Evolutionary conservation across 768 basidiomycete genomes (phyloP), one percentile per base, ranked within the genome.

Genomic region (Pisolithus microcarpus): DNA sequence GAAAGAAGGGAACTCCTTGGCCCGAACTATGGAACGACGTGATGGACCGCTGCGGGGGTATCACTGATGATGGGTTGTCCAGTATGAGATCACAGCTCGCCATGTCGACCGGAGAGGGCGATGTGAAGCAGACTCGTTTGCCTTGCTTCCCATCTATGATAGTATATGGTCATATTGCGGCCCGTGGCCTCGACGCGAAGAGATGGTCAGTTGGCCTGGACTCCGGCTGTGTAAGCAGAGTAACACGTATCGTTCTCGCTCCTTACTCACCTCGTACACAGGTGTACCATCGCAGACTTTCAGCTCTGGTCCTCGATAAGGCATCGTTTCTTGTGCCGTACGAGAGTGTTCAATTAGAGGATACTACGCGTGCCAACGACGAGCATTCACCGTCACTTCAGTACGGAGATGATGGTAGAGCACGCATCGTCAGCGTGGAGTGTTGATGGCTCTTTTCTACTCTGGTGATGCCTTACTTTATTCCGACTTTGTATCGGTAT

Each of bases 161-260:
- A n/a, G 67, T 95, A 6, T 96, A 95, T 64, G 94, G 91, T 0
- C 94, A 96, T 60, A 76, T 83, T 7, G 92, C 93, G 5, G 71
- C 77, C 3, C 75, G 88, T 24, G 89, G 87, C 11, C 73, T 96
- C 11, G 90, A 93, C 63, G 66, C 91, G 56, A 84, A 86, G 54
- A 75, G 86, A 19, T 95, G 87, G 85, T 80, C 84, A 3, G 70
- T 92, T 53, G 94, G 94, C 1, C 67, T 95, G 31, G 94, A 98
- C 64, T 77, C 86, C 0, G 93, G 89, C 10, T 95, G 92, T 61
- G 87, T 91, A 63, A 64, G 83, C 72, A 39, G 43, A 46, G 37
- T 18, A 9, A 9, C 1, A 36, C 23, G 34, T 37, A 40, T 18
- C 24, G 23, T 36, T 16, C 24, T 7, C n/a, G 21, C 26, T 43